Conservation (phyloP, 257 asterid species). For the Asclepias syriaca region DNA sequence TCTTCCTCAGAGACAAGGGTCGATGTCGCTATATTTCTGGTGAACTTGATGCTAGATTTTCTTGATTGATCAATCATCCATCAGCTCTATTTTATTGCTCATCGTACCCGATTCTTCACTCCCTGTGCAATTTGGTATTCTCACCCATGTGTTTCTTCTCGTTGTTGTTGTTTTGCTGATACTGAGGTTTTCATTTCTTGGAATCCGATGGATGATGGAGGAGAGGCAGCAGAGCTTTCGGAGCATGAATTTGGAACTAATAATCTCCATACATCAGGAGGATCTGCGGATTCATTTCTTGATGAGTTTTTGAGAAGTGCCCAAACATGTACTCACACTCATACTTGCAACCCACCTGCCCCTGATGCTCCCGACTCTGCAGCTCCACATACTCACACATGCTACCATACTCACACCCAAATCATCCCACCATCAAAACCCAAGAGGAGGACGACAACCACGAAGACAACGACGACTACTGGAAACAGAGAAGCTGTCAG, state of each 20-base stretch:
- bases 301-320: constrained; percentile 35
- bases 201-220: constrained; percentile 36
- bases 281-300: constrained; percentile 36
- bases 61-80: not conserved
- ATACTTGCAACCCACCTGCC: constrained; percentile 64
- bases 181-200: not conserved
- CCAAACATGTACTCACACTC: constrained; percentile 58
- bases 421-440: constrained; percentile 29
- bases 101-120: not conserved
- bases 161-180: not conserved
- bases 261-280: constrained; percentile 26
- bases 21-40: not conserved
- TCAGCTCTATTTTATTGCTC: not conserved
- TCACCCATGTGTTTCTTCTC: not conserved
- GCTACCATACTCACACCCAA: constrained; percentile 60
- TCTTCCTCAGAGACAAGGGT: not conserved
- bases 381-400: constrained; percentile 53
- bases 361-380: constrained; percentile 39
- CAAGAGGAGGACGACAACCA: constrained; percentile 10
- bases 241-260: constrained; percentile 14
- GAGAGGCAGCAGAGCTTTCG: constrained; percentile 33
- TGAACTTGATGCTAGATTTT: not conserved
- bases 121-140: too few species aligned
- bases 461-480: constrained; percentile 23
- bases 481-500: constrained; percentile 68